Percentiles rank a stretch among this genome's conserved stretches.
These are phyloP conservation scores for Daldinia decipiens DNA, from an alignment of 495 filamentous ascomycete genomes.

Conservation along the genomic window DNA sequence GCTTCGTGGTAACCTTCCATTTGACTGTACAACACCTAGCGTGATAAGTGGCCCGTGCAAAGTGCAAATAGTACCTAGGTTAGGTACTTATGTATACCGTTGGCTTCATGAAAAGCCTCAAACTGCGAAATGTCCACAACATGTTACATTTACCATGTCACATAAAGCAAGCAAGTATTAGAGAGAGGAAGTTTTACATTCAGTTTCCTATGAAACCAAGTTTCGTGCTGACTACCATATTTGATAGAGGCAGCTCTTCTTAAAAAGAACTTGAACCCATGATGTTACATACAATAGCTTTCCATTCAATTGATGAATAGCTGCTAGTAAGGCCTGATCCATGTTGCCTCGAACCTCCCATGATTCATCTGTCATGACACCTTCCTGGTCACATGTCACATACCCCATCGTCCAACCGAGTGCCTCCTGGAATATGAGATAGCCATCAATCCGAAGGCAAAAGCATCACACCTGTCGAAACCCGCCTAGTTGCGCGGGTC, in stretches of 20 bases:
- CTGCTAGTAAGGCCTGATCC: constrained; percentile 10
- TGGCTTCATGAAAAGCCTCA: background rate
- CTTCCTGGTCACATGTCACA: constrained; percentile 11
- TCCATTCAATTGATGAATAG: constrained; percentile 10
- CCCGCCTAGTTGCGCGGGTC: background rate
- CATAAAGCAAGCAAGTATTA: background rate
- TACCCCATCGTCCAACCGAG: background rate
- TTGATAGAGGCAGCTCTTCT: background rate
- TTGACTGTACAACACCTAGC: constrained; percentile 10
- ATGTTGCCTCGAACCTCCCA: background rate
- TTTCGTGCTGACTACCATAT: constrained; percentile 15
- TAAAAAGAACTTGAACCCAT: constrained; percentile 10
- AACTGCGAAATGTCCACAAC: no score
- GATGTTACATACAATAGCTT: constrained; percentile 41
- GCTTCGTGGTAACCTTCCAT: constrained; percentile 41
- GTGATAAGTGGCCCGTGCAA: background rate
- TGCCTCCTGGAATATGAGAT: background rate
- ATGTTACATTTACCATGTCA: background rate
- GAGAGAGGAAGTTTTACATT: constrained; percentile 38
- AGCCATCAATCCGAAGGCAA: background rate
- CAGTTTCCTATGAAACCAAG: constrained; percentile 9
- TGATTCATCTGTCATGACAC: constrained; percentile 3
- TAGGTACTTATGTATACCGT: no score
- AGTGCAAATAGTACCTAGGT: no score
- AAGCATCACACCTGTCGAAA: background rate